Evolutionary conservation across 257 asterid species (phyloP).

Genomic region (Lavandula angustifolia): DNA sequence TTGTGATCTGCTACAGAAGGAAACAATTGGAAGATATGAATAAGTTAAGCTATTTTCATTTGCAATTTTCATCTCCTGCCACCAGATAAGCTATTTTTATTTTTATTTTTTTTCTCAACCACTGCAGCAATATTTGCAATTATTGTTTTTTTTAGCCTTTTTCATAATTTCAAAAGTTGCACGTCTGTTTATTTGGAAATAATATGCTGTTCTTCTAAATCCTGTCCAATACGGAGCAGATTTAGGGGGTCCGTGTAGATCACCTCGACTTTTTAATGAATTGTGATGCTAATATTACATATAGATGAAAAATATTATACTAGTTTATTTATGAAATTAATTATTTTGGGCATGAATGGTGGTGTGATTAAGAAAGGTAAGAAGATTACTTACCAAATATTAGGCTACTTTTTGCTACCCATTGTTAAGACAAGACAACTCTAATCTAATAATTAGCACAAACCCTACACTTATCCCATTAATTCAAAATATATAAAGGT

Average conservation of each 20-base stretch:
- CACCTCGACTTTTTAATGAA: too few relatives aligned
- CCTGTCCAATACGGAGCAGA: conserved; percentile 37
- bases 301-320: too few relatives aligned
- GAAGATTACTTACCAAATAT: conserved; percentile 25
- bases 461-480: conserved; percentile 15
- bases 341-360: background rate
- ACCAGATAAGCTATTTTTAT: conserved; percentile 35
- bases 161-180: conserved; percentile 31
- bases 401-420: conserved; percentile 36
- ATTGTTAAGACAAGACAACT: conserved; percentile 28
- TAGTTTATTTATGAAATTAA: too few relatives aligned
- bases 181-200: conserved; percentile 4
- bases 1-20: conserved; percentile 25
- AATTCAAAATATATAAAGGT: background rate
- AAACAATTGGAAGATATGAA: background rate
- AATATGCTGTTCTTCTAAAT: conserved; percentile 20
- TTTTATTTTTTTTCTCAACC: conserved; percentile 27
- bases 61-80: conserved; percentile 29
- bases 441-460: conserved; percentile 23
- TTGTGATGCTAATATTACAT: too few relatives aligned
- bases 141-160: conserved; percentile 32
- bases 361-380: conserved; percentile 25
- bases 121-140: conserved; percentile 33
- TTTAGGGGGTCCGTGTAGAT: too few relatives aligned
- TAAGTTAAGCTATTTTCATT: conserved; percentile 28